Evolutionary conservation across 371 early-diverging fungal genomes (phyloP), one percentile per base, ranked within the genome.

Genomic region (Mortierella sp.): DNA sequence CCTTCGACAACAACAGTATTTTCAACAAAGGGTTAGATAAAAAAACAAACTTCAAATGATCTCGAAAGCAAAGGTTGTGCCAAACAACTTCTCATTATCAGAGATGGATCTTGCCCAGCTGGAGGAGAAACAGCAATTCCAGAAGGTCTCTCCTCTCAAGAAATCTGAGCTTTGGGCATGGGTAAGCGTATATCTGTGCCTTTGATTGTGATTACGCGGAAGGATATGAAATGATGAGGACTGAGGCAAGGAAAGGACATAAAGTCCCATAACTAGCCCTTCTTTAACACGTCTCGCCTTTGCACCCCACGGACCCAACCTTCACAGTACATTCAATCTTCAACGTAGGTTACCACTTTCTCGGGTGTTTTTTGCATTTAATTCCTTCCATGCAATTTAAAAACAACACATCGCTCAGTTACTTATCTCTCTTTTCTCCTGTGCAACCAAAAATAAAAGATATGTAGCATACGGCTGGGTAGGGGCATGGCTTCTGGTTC

Each of bases 141-240:
- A 24, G n/a, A 45, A 26, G 34, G 75, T 80, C 0, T 16, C 16
- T 19, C 81, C 81, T 26, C 76, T 84, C 19, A 84, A 78, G 28
- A 74, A 63, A 45, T 75, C 84, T 1, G 84, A 84, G 44, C 73
- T 81, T 54, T 84, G 81, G 84, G 84, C 84, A 47, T 84, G 84
- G 84, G 84, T 84, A 75, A 31, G 55, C 0, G 34, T 21, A 28
- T 6, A n/a, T 13, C 0, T 52, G 14, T 44, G 6, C 3, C 21
- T 24, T n/a, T 28, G 0, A 7, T 19, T 28, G 28, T 72, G 10
- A 11, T 50, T 50, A 13, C 42, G 42, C 5, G 42, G 42, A 38
- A 5, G 42, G 58, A 57, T n/a, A 9, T 57, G 11, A 13, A 50
- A 54, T 2, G 54, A 19, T 1, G 19, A 16, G 34, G 63, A 31